A percentile compares a stretch with the other conserved stretches of the same genome.
These are phyloP conservation scores for Colletotrichum sp. DNA, from an alignment of 2,329 filamentous ascomycete species.

Conservation along the genomic window DNA sequence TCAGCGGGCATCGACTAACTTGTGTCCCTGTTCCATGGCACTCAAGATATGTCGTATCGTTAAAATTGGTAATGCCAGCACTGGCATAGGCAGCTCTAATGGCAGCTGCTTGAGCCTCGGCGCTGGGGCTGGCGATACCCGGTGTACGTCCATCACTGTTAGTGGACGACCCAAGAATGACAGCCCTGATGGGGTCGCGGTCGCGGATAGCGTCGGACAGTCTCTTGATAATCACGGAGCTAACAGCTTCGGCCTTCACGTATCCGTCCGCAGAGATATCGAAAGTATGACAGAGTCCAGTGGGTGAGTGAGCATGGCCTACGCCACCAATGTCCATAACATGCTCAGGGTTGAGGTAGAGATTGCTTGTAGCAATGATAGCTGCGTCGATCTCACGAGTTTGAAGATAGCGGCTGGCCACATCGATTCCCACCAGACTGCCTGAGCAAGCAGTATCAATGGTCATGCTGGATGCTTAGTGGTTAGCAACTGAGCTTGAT, in stretches of 20 bases:
- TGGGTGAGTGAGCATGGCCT: neutral
- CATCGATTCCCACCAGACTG: neutral
- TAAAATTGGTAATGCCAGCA: slow-evolving; percentile 26
- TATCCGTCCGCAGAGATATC: slow-evolving; percentile 47
- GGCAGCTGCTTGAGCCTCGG: slow-evolving; percentile 30
- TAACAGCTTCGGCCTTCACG: slow-evolving; percentile 49
- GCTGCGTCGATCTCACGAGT: slow-evolving; percentile 28
- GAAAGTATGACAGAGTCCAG: neutral
- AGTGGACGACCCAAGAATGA: slow-evolving; percentile 33
- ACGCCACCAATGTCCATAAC: slow-evolving; percentile 17
- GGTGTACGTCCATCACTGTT: slow-evolving; percentile 37
- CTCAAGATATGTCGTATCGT: slow-evolving; percentile 37
- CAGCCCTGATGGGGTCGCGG: slow-evolving; percentile 39
- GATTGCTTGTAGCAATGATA: slow-evolving; percentile 33
- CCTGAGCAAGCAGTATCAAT: slow-evolving; percentile 63
- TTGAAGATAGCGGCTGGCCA: slow-evolving; percentile 40
- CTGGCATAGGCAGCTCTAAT: slow-evolving; percentile 32
- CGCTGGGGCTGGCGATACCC: slow-evolving; percentile 38
- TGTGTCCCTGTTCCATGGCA: slow-evolving; percentile 44
- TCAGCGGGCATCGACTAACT: neutral
- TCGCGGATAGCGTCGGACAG: slow-evolving; percentile 46
- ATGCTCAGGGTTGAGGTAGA: slow-evolving; percentile 35
- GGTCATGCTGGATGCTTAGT: slow-evolving; percentile 45
- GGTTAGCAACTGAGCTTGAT: neutral
- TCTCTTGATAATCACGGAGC: slow-evolving; percentile 45